Base-by-base conservation (phyloP, 2,329 filamentous ascomycete genomes). In the Epichloe festucae region DNA sequence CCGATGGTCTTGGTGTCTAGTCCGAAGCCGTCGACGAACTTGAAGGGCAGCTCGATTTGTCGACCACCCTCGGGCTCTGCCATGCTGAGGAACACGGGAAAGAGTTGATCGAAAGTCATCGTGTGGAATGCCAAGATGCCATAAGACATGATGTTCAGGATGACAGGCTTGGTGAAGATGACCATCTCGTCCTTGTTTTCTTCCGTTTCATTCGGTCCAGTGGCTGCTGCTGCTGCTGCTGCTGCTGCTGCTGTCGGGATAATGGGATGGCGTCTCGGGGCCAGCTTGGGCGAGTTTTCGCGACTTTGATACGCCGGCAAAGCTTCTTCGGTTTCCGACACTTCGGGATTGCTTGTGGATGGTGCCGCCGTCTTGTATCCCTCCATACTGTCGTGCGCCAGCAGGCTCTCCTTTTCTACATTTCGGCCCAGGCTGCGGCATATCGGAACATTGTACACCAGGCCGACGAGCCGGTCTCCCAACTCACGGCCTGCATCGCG, bases 71-170 rank as follows among this genome's bases (percentile, higher is more conserved):
- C 59, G 1, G 74, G 75, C 10, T 71, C 65, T 15, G 70, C 69
- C 44, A 87, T 87, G 66, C 87, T 91, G 63, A 98, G 80, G 59
- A 98, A 89, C 2, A 96, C 87, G 0, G 93, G 91, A 59, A 97
- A 83, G 47, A 97, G 78, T 63, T 95, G 87, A 68, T 98, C 93
- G 60, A 95, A 93, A 0, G 90, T 94, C 69, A 98, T 96, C 12
- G 91, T 96, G 70, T 97, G 91, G 71, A 95, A 96, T 57, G 91
- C 91, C 54, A 97, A 74, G 60, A 97, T 89, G 44, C 90, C 91
- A 64, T 94, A 95, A 49, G 87, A 89, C 52, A 91, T 71, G 56
- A 96, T 95, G 63, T 90, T 91, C 62, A 94, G 74, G 54, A 95
- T 74, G 51, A 97, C 87, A 48, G 91, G 87, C 63, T 75, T 81